A percentile compares a stretch with the other conserved stretches of the same genome.
phyloP scores from a whole-genome alignment of 208 protist species.

The Leishmania gerbilli region DNA sequence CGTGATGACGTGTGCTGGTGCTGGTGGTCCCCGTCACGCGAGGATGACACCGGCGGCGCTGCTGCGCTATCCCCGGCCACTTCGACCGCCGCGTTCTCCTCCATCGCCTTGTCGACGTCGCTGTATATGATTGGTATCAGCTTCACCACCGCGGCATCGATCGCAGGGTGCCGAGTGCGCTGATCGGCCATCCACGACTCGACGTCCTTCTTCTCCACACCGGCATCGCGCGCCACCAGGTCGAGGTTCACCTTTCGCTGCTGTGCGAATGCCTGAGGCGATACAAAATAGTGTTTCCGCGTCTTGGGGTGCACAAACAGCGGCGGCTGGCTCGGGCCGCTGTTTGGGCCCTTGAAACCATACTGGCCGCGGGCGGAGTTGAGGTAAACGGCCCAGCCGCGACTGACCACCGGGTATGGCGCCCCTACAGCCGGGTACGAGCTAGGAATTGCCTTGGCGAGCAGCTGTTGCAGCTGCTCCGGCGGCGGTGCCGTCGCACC shows the following conservation, averaged over 20 bases:
- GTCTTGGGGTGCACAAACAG: slow-evolving; percentile 54
- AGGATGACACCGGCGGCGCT: background rate
- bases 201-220: slow-evolving; percentile 43
- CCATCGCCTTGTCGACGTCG: slow-evolving; percentile 34
- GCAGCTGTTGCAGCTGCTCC: slow-evolving; percentile 17
- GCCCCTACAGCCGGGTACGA: slow-evolving; percentile 23
- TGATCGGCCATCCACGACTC: slow-evolving; percentile 72
- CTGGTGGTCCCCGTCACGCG: slow-evolving; percentile 9
- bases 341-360: slow-evolving; percentile 15
- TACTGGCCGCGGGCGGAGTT: slow-evolving; percentile 33
- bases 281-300: slow-evolving; percentile 50
- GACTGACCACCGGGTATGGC: slow-evolving; percentile 23
- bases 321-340: slow-evolving; percentile 23
- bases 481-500: slow-evolving; percentile 2
- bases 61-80: background rate
- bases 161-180: slow-evolving; percentile 42
- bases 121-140: slow-evolving; percentile 58
- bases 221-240: slow-evolving; percentile 38
- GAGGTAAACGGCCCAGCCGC: slow-evolving; percentile 26
- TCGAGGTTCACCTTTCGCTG: slow-evolving; percentile 45
- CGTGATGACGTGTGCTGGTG: slow-evolving; percentile 1
- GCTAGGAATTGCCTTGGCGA: slow-evolving; percentile 10
- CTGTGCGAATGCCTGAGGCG: slow-evolving; percentile 73
- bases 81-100: slow-evolving; percentile 9
- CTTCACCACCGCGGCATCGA: slow-evolving; percentile 63